Percentiles rank a stretch among this genome's conserved stretches.
Evolutionary conservation across 805 yeast genomes (phyloP).

Genomic region (Lachancea sp.): DNA sequence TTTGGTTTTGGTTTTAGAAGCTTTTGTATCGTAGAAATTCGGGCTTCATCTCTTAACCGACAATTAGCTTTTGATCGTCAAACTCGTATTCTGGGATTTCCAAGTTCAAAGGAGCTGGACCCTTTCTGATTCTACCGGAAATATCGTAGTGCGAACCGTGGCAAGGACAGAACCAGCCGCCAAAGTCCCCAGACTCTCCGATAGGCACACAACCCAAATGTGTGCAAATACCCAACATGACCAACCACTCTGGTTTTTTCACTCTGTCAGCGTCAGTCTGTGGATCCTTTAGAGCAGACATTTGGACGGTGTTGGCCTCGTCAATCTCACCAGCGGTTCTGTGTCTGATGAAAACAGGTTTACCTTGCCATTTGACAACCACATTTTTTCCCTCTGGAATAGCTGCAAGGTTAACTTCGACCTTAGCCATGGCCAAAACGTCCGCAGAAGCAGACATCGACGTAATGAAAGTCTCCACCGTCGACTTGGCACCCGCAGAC

Average conservation of each 20-base stretch:
- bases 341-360: constrained; percentile 99
- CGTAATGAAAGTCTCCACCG: constrained; percentile 86
- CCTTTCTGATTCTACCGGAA: constrained; percentile 99
- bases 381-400: constrained; percentile 98
- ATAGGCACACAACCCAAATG: constrained; percentile 99
- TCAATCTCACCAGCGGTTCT: constrained; percentile 89
- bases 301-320: constrained; percentile 84
- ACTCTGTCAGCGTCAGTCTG: constrained; percentile 90
- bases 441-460: constrained; percentile 98
- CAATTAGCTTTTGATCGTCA: constrained; percentile 74
- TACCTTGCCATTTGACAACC: constrained; percentile 99
- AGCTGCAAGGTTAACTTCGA: constrained; percentile 87
- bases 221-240: constrained; percentile 99
- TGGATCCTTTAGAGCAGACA: constrained; percentile 83
- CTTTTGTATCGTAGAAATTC: neutral
- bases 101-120: constrained; percentile 98
- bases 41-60: constrained; percentile 86
- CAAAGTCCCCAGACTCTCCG: constrained; percentile 99
- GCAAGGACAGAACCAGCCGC: constrained; percentile 99
- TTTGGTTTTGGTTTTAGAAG: neutral
- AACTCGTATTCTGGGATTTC: constrained; percentile 92
- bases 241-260: constrained; percentile 94
- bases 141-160: constrained; percentile 99
- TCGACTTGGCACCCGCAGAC: constrained; percentile 93
- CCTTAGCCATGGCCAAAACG: constrained; percentile 98